These are phyloP conservation scores for Sclerotinia glacialis DNA, from an alignment of 2,329 filamentous ascomycete species.

Conservation along the genomic window DNA sequence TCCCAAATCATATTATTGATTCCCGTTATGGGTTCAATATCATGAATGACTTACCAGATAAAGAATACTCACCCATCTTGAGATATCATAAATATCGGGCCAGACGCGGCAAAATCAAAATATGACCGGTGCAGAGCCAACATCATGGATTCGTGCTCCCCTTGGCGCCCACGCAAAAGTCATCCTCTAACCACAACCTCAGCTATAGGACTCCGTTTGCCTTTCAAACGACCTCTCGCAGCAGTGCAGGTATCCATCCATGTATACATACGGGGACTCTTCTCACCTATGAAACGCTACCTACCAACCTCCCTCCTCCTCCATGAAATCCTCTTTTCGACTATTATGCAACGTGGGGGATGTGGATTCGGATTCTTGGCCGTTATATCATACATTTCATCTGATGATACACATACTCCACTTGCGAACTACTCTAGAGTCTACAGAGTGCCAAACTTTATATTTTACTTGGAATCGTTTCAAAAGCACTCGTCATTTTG, in stretches of 20 bases:
- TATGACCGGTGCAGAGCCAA: slow-evolving; percentile 1
- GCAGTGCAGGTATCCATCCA: neutral
- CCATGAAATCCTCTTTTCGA: neutral
- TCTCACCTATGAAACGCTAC: slow-evolving; percentile 3
- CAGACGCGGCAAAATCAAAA: slow-evolving; percentile 16
- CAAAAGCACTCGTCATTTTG: slow-evolving; percentile 3
- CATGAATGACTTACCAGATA: neutral
- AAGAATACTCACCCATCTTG: neutral
- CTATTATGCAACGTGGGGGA: slow-evolving; percentile 2
- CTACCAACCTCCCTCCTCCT: slow-evolving; percentile 7
- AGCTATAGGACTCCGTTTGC: neutral
- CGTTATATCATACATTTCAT: neutral
- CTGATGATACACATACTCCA: slow-evolving; percentile 1
- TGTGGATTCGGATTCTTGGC: neutral
- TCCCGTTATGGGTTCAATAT: neutral
- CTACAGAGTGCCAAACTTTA: neutral
- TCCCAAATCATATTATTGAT: neutral
- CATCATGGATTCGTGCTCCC: neutral
- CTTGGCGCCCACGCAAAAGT: slow-evolving; percentile 4
- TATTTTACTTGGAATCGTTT: slow-evolving; percentile 3
- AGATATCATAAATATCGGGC: neutral
- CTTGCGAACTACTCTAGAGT: neutral
- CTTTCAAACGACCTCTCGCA: neutral
- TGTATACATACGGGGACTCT: neutral
- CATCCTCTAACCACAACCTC: neutral